phyloP scores from a whole-genome alignment of 352 stramenopile genomes.

The Phytopythium vexans region DNA sequence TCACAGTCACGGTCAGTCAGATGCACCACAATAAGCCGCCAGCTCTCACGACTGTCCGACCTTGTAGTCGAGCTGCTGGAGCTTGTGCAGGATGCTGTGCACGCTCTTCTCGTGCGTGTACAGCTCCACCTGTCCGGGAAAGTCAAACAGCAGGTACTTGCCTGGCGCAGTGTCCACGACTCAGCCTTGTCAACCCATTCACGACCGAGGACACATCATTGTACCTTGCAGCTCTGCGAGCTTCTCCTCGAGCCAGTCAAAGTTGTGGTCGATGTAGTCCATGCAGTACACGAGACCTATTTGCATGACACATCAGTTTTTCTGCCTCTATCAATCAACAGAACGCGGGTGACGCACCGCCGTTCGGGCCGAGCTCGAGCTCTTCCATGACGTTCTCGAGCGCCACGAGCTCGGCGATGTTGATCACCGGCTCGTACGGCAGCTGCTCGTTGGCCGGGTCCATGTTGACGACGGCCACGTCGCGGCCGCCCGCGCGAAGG shows the following conservation, averaged over 20 bases:
- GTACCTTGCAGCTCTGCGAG: constrained; percentile 63
- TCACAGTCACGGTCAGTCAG: not conserved
- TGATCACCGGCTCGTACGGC: constrained; percentile 69
- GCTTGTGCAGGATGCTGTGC: constrained; percentile 92
- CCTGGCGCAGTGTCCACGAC: constrained; percentile 32
- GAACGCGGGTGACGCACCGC: constrained; percentile 37
- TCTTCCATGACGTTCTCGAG: constrained; percentile 94
- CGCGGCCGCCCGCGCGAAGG: constrained; percentile 55
- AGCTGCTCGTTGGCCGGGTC: constrained; percentile 96
- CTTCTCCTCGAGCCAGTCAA: constrained; percentile 97
- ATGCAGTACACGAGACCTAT: constrained; percentile 98
- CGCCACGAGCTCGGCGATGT: constrained; percentile 94
- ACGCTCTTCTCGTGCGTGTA: constrained; percentile 99
- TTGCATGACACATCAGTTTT: not conserved
- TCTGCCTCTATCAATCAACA: not conserved
- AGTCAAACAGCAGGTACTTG: constrained; percentile 99
- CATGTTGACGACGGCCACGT: constrained; percentile 95
- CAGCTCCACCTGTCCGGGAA: constrained; percentile 98
- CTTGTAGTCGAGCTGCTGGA: constrained; percentile 88
- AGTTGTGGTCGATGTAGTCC: constrained; percentile 98
- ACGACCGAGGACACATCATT: not conserved
- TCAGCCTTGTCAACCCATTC: not conserved
- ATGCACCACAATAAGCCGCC: not conserved
- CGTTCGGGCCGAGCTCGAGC: constrained; percentile 95
- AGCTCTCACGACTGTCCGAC: constrained; percentile 21